Conservation (phyloP, 2,329 filamentous ascomycete genomes). For the Penicillium brasilianum region DNA sequence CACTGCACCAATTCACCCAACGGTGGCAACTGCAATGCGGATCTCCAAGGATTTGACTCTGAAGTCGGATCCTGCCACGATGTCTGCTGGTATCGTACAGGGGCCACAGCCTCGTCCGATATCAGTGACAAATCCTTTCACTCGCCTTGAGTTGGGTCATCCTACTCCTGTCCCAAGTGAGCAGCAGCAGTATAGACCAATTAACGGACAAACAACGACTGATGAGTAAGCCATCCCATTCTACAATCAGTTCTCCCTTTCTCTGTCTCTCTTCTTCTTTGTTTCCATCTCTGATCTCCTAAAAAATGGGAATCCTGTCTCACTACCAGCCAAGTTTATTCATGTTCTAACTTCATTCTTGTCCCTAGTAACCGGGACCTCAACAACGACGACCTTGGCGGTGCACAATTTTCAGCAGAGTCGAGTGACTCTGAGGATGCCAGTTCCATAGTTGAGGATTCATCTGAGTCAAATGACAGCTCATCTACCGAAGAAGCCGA, state of each 20-base stretch:
- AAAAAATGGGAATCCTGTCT: neutral
- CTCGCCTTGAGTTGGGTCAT: constrained; percentile 12
- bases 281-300: neutral
- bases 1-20: neutral
- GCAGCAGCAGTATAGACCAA: neutral
- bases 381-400: constrained; percentile 7
- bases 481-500: constrained; percentile 37
- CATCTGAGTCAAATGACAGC: constrained; percentile 26
- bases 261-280: too few species aligned
- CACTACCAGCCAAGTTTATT: neutral
- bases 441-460: constrained; percentile 36
- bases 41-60: neutral
- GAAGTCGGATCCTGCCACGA: neutral
- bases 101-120: constrained; percentile 13
- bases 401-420: constrained; percentile 23
- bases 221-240: constrained; percentile 12
- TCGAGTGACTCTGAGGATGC: constrained; percentile 37
- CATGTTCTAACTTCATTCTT: constrained; percentile 3
- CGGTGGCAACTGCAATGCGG: neutral
- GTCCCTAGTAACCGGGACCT: neutral
- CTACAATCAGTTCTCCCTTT: neutral
- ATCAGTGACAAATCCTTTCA: constrained; percentile 20
- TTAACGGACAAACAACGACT: neutral
- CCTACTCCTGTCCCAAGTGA: neutral
- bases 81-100: constrained; percentile 8